Evolutionary conservation across 1,139 yeast genomes (phyloP), one percentile per base, ranked within the genome.

Genomic region (Hyphopichia pseudoburtonii): DNA sequence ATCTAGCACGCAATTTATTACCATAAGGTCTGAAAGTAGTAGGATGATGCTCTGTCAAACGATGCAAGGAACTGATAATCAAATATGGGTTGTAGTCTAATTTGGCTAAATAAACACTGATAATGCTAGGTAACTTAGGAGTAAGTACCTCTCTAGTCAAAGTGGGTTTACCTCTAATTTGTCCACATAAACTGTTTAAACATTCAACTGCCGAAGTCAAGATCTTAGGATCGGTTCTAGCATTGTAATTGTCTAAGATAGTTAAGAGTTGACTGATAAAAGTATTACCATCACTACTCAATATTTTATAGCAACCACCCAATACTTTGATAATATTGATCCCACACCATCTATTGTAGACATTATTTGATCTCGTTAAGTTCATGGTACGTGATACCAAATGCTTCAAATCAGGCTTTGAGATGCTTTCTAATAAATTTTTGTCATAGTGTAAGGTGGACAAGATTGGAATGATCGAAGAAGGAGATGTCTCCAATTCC

Each of bases 1-100:
- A 57, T 25, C 70, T 70, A 5, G 59, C 59, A 41, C 79, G 76
- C 43, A 79, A 74, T 50, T 82, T 82, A 44, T 77, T 74, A 9
- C 82, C 84, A 61, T 73, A 82, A 8, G 96, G 95, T 56, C 92
- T 76, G 54, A 87, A 86, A 3, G 95, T 84, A 4, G 94, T 86
- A 1, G 95, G 77, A 54, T 86, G 86, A 43, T 73, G 68, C 30
- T 63, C 60, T 34, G 85, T 63, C 15, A 84, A 56, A 16, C 60
- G 64, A 39, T 66, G 66, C 44, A 86, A 62, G 1, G 84, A 70
- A 2, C 70, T 70, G 18, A 83, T 56, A 21, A 75, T 56, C 21
- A 70, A 54, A 28, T 47, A 49, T 1, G 82, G 81, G 19, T 58
- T 51, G 35, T 54, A 50, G 14, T 56, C 59, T 17, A 80, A 54